Base-by-base conservation (phyloP, 2,329 filamentous ascomycete genomes). In the Pseudocercospora pini-densiflorae region DNA sequence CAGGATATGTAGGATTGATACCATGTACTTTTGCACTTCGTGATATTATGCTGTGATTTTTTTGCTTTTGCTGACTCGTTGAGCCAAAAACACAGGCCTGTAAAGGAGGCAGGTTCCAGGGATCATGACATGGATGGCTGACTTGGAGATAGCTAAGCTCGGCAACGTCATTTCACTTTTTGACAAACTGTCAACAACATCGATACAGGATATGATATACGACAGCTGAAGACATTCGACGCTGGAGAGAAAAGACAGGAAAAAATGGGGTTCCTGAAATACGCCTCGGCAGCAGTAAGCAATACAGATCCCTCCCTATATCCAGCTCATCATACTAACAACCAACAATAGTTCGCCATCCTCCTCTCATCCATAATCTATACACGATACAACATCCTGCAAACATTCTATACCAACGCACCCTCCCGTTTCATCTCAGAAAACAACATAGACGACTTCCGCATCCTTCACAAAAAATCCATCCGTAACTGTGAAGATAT, bases 401-500 rank as follows among this genome's bases (percentile, higher is more conserved):
- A 29, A n/a, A 68, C 63, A 0, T 68, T 73, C 57, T 71, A 70
- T 59, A n/a, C 62, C 14, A 74, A 74, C 29, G 53, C 64, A 9
- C 72, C 72, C 8, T 64, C 33, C 0, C 54, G 66, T 8, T 62
- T 73, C 5, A n/a, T 47, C 12, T 29, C 31, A 0, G 27, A 70
- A 23, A 72, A 71, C 59, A 67, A 66, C 33, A 58, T 73, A 21
- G 43, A 53, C 7, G 51, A 63, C 10, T 69, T 76, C 55, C 73
- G 79, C 12, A 59, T 81, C 43, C 74, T 74, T 45, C 81, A 80
- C 55, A 49, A 68, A 7, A 72, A 81, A 55, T 69, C 70, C 5
- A 55, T 83, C 9, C 73, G 78, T 5, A 83, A 83, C 64, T 83
- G 81, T 66, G 81, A 83, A 63, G 81, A 83, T 76, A 74, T 79